Base-by-base conservation (phyloP, 176 grass and related monocot genomes). In the Aegilops speltoides region DNA sequence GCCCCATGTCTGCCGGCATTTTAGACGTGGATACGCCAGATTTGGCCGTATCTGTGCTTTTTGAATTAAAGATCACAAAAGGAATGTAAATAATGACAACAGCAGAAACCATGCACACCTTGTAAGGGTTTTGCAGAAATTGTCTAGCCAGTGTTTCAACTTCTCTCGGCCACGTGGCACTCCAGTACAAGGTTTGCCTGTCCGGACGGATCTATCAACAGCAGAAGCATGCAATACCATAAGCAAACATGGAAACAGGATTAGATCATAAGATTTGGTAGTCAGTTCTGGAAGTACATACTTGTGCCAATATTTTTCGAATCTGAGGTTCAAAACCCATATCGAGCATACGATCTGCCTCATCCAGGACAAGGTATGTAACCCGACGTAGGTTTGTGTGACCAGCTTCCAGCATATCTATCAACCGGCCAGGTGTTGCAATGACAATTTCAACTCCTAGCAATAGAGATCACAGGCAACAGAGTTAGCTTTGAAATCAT, bases 291-390 rank as follows among this genome's bases (percentile, higher is more conserved):
- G 46, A 25, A 73, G 56, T 57, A 82, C 85, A 80, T 92, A 96
- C 97, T 45, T 99, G 94, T 84, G 94, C 88, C 57, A 97, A 19
- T 70, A 99, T 99, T 91, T 99, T 99, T 17, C 89, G 88, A 78
- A 99, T 99, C 64, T 99, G 94, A 76, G 97, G 94, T 85, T 99
- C 97, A 81, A 99, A 99, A 6, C 97, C 94, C 94, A 99, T 99
- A 81, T 99, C 97, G 32, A 99, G 77, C 97, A 99, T 99, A 52
- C 94, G 90, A 80, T 99, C 94, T 43, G 97, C 94, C 89, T 99
- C 97, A 78, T 99, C 97, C 83, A 99, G 81, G 15, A 94, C 90
- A 61, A 99, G 94, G 67, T 94, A 99, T 15, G 97, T 99, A 26
- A 99, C 94, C 81, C 92, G 93, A 8, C 86, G 90, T 34, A 99